Conservation (phyloP, 2,329 filamentous ascomycete genomes). For the Ophiostoma ulmi region DNA sequence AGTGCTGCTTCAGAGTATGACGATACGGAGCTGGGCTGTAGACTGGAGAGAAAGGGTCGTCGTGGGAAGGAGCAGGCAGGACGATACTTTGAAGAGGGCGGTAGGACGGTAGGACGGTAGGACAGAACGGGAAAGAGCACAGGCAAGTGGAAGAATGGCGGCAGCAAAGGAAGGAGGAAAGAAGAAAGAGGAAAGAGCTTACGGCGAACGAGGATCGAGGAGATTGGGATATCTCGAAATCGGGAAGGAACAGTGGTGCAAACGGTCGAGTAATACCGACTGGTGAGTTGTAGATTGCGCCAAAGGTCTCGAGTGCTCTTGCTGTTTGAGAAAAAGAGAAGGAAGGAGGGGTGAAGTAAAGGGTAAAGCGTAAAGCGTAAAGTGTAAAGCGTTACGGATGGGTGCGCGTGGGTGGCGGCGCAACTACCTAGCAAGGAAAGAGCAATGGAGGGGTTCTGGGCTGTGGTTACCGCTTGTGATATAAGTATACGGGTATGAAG, state of each 20-base stretch:
- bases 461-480: background rate
- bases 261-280: background rate
- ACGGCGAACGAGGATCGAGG: background rate
- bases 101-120: background rate
- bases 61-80: background rate
- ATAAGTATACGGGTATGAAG: background rate
- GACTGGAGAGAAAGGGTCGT: background rate
- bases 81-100: background rate
- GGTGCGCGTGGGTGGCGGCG: constrained; percentile 6
- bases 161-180: background rate
- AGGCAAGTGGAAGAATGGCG: background rate
- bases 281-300: background rate
- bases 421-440: background rate
- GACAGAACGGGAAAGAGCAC: background rate
- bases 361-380: background rate
- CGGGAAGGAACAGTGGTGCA: background rate
- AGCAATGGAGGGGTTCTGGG: constrained; percentile 6
- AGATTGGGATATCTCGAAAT: background rate
- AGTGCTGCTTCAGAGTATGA: background rate
- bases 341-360: background rate
- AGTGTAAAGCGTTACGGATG: background rate
- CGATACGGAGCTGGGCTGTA: background rate
- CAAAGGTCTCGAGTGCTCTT: background rate
- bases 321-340: constrained; percentile 13
- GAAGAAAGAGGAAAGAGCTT: constrained; percentile 7